phyloP scores from a whole-genome alignment of 371 early-diverging fungal genomes.

The Syncephalastrum sp. region DNA sequence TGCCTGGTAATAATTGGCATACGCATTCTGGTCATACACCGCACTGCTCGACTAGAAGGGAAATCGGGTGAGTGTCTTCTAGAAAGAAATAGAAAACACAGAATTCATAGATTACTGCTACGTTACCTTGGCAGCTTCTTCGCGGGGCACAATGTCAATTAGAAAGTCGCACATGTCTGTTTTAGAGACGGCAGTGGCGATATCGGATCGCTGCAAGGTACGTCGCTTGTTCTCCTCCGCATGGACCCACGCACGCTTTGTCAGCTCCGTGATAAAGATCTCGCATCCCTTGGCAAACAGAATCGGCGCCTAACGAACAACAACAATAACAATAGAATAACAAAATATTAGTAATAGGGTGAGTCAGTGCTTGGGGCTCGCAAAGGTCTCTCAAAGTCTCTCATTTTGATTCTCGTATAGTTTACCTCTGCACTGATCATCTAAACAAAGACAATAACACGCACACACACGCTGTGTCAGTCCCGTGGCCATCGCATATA shows the following conservation, averaged over 20 bases:
- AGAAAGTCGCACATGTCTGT: constrained; percentile 99
- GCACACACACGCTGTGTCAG: too few species aligned
- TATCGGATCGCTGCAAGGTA: constrained; percentile 95
- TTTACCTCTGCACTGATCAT: constrained; percentile 43
- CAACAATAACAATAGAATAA: neutral
- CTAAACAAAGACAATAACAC: constrained; percentile 8
- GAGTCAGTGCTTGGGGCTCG: neutral
- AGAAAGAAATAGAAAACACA: too few species aligned
- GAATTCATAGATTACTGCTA: neutral
- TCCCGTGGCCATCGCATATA: too few species aligned
- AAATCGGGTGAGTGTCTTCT: too few species aligned
- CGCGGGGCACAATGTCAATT: constrained; percentile 97
- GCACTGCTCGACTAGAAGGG: constrained; percentile 14
- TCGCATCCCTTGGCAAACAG: constrained; percentile 98
- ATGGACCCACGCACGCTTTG: constrained; percentile 27
- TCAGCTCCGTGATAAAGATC: constrained; percentile 95
- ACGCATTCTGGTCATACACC: constrained; percentile 28
- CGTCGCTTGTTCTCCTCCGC: constrained; percentile 98
- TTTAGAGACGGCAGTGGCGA: constrained; percentile 92
- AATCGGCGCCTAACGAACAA: constrained; percentile 71
- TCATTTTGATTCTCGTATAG: neutral
- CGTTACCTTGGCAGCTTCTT: constrained; percentile 56
- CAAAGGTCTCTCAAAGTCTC: too few species aligned
- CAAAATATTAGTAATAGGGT: neutral
- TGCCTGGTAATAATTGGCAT: constrained; percentile 25